A percentile compares a stretch with the other conserved stretches of the same genome.
Evolutionary conservation across 164 flowering plant genomes (phyloP).

Genomic region (Vitis riparia): DNA sequence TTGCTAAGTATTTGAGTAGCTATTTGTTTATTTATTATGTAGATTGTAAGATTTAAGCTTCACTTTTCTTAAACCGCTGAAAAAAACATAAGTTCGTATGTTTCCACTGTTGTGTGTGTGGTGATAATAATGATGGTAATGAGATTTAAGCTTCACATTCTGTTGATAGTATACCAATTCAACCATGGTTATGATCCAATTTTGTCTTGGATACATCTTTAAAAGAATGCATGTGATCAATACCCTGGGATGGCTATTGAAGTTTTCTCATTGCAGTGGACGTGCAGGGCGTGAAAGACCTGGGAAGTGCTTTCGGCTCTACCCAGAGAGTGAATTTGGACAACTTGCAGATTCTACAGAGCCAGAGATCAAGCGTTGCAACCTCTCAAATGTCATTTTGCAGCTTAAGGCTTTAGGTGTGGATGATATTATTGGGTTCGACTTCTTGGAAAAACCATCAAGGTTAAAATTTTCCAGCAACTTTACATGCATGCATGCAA

Average conservation of each 20-base stretch:
- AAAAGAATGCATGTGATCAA: neutral
- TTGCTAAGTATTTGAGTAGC: no score
- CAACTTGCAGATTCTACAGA: constrained; percentile 74
- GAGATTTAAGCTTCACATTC: no score
- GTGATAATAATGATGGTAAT: no score
- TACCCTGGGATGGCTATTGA: neutral
- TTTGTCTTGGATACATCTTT: neutral
- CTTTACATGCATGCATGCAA: no score
- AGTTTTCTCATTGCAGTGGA: constrained; percentile 56
- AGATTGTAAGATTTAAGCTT: no score
- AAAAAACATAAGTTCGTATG: no score
- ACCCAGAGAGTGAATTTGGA: constrained; percentile 75
- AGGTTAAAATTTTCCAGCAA: constrained; percentile 39
- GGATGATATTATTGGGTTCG: constrained; percentile 84
- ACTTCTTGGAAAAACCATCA: constrained; percentile 90
- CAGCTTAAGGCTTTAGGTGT: constrained; percentile 94
- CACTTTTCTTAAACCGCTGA: no score
- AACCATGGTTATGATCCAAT: neutral
- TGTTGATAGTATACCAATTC: no score
- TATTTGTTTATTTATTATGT: no score
- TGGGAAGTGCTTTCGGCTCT: constrained; percentile 93
- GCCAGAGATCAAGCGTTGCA: constrained; percentile 92
- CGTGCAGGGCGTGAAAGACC: constrained; percentile 99
- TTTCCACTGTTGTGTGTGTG: no score
- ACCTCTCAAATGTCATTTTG: constrained; percentile 84